Conservation (phyloP, 2,329 filamentous ascomycete genomes). For the Berkeleyomyces basicola region DNA sequence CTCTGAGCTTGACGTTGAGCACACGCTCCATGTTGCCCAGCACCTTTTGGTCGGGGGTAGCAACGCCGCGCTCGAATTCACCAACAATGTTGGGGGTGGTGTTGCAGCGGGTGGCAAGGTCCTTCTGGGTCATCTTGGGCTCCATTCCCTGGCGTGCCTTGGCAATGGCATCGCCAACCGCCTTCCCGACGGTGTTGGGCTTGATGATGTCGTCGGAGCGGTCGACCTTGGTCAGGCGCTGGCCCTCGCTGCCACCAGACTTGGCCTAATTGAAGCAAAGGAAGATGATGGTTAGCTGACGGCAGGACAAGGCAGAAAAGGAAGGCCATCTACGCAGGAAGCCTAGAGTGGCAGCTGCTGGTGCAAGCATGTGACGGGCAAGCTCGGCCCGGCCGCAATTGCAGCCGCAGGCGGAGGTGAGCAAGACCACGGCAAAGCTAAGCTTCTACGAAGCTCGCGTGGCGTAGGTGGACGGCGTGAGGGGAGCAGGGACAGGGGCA, state of each 20-base stretch:
- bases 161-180: conserved; percentile 69
- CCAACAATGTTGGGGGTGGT: conserved; percentile 64
- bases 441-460: too few relatives aligned
- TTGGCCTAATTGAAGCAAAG: conserved; percentile 7
- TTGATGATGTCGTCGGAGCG: conserved; percentile 95
- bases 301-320: background rate
- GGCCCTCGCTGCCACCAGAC: conserved; percentile 50
- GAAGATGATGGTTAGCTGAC: conserved; percentile 23
- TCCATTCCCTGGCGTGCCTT: conserved; percentile 63
- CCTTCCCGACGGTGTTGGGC: conserved; percentile 73
- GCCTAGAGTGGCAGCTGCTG: background rate
- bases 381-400: too few relatives aligned
- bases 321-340: background rate
- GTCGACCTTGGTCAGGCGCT: conserved; percentile 95
- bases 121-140: conserved; percentile 93
- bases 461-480: background rate
- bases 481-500: conserved; percentile 16
- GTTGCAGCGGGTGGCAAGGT: conserved; percentile 74
- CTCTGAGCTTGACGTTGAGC: conserved; percentile 76
- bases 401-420: too few relatives aligned
- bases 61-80: conserved; percentile 70
- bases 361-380: background rate
- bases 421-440: too few relatives aligned
- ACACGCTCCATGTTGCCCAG: conserved; percentile 62
- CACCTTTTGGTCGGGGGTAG: conserved; percentile 68